Percentiles rank a stretch among this genome's conserved stretches.
Evolutionary conservation across 2,329 filamentous ascomycete genomes (phyloP).

Genomic region (Cytospora chrysosperma): DNA sequence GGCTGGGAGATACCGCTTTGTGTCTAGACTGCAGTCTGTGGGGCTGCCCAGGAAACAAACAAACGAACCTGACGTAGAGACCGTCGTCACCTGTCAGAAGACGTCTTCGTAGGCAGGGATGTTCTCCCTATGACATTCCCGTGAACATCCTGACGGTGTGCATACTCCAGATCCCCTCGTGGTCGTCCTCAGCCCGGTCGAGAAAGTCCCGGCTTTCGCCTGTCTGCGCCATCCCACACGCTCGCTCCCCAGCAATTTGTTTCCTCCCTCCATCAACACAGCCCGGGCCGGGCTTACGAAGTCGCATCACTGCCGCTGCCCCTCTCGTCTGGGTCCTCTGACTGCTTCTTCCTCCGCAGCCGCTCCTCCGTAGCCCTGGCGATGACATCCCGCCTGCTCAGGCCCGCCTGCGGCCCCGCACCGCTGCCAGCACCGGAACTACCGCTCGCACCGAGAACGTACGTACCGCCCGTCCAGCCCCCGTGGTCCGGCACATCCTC

Average conservation of each 20-base stretch:
- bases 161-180: neutral
- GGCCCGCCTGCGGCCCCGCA: conserved; percentile 40
- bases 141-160: too few species aligned
- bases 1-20: too few species aligned
- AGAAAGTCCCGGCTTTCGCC: too few species aligned
- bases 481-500: conserved; percentile 69
- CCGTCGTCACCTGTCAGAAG: too few species aligned
- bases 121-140: too few species aligned
- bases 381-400: conserved; percentile 71
- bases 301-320: conserved; percentile 11
- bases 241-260: neutral
- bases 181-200: too few species aligned
- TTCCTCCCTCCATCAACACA: neutral
- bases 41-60: too few species aligned
- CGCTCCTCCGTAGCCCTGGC: conserved; percentile 72
- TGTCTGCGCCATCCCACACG: neutral
- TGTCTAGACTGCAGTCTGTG: too few species aligned
- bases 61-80: too few species aligned
- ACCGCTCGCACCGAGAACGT: conserved; percentile 63
- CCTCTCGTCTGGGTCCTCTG: conserved; percentile 28
- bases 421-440: conserved; percentile 33
- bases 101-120: too few species aligned
- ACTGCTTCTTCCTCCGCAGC: conserved; percentile 48
- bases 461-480: conserved; percentile 77
- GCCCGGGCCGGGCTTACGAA: neutral